Base-by-base conservation (phyloP, 805 yeast species). In the Hanseniaspora lachancei region DNA sequence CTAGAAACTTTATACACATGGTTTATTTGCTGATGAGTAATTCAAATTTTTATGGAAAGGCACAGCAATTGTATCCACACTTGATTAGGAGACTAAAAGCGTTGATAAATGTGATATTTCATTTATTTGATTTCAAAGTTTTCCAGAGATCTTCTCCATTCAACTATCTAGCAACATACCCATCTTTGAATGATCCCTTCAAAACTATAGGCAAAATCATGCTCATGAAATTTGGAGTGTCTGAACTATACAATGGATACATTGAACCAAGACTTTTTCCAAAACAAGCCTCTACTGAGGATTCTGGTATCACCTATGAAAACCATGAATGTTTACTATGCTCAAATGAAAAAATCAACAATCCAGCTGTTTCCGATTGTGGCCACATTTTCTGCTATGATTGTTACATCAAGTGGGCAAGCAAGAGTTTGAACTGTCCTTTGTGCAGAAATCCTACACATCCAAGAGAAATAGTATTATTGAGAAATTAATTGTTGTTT, bases 361-460 rank as follows among this genome's bases (percentile, higher is more conserved):
- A 86, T 59, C 97, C 98, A 5, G 73, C 95, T 0, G 79, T 86
- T 58, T 88, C 95, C 0, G 78, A 82, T 5, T 91, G 98, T 69
- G 98, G 97, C 0, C 98, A 91, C 66, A 57, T 87, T 16, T 91
- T 86, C 67, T 91, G 98, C 69, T 91, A 97, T 97, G 74, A 73
- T 7, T 91, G 97, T 66, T 80, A 89, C 5, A 74, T 81, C 7
- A 95, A 86, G 62, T 91, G 97, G 97, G 79, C 89, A 57, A 74
- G 87, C 59, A 96, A 89, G 60, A 50, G 40, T 16, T 18, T 49
- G 16, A 40, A 43, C 13, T 91, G 98, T 65, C 97, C 98, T 0
- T 71, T 93, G 29, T 93, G 97, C 64, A 70, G 97, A 54, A 93
- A 84, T 60, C 74, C 83, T 77, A 67, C 68, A 49, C 59, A 57